These are phyloP conservation scores for Acer negundo DNA, from an alignment of 345 rosid genomes.

Conservation along the genomic window DNA sequence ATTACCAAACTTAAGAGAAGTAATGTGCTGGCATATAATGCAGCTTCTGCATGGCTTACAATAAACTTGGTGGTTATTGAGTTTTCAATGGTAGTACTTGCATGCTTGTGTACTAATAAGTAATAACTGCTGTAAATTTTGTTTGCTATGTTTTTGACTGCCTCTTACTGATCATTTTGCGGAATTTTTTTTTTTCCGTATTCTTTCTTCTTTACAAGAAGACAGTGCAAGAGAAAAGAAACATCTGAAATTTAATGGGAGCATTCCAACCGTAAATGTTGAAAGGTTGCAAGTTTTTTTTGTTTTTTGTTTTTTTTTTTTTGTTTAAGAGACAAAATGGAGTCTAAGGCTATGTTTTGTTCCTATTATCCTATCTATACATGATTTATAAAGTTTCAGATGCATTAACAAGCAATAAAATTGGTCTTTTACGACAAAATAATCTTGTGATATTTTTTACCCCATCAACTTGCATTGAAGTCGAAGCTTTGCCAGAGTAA, in stretches of 20 bases:
- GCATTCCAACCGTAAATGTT: background rate
- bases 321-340: background rate
- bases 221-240: slow-evolving; percentile 8
- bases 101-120: background rate
- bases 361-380: background rate
- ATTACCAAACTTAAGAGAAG: background rate
- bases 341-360: background rate
- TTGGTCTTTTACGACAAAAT: background rate
- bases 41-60: slow-evolving; percentile 13
- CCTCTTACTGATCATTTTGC: background rate
- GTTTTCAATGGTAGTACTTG: background rate
- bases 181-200: background rate
- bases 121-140: background rate
- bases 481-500: background rate
- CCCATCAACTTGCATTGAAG: background rate
- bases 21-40: slow-evolving; percentile 4
- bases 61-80: slow-evolving; percentile 3
- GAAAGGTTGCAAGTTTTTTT: background rate
- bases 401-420: background rate
- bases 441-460: background rate
- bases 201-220: background rate
- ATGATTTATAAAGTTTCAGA: slow-evolving; percentile 1
- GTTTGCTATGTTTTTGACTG: slow-evolving; percentile 9
- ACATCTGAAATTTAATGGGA: background rate
- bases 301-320: background rate